Percentiles rank a stretch among this genome's conserved stretches.
phyloP scores from a whole-genome alignment of 2,329 filamentous ascomycete genomes.

The Fonsecaea multimorphosa region DNA sequence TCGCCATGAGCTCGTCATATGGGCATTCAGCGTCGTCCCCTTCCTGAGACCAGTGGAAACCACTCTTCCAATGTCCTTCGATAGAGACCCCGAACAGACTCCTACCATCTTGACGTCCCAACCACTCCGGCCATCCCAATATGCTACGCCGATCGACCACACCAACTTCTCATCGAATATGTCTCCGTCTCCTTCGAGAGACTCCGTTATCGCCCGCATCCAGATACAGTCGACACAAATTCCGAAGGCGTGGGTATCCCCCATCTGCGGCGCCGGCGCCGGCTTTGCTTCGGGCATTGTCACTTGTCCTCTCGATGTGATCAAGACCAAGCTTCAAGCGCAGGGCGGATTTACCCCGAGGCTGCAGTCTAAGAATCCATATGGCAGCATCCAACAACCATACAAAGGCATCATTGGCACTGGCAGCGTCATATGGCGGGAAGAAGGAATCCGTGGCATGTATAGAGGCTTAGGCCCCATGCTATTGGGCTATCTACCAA shows the following conservation, averaged over 20 bases:
- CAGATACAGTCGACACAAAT: constrained; percentile 55
- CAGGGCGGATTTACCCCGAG: constrained; percentile 78
- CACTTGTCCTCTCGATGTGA: constrained; percentile 96
- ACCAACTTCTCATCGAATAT: constrained; percentile 39
- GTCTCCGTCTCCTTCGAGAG: constrained; percentile 38
- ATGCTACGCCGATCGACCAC: constrained; percentile 40
- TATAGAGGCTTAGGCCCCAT: constrained; percentile 95
- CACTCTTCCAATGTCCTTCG: constrained; percentile 38
- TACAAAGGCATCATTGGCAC: constrained; percentile 91
- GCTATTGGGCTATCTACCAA: constrained; percentile 92
- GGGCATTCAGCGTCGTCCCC: constrained; percentile 14
- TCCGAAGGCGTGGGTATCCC: constrained; percentile 70
- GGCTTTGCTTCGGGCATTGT: constrained; percentile 93
- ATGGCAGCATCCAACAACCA: constrained; percentile 58
- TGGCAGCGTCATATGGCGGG: constrained; percentile 79
- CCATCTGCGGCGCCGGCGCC: constrained; percentile 83
- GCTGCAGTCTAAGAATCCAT: constrained; percentile 48
- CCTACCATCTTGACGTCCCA: constrained; percentile 35
- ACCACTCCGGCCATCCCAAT: constrained; percentile 27
- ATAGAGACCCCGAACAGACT: constrained; percentile 34
- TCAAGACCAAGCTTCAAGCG: constrained; percentile 97
- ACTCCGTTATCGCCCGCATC: constrained; percentile 45
- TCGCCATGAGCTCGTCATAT: constrained; percentile 34
- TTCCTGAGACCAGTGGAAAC: constrained; percentile 8
- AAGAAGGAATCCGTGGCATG: constrained; percentile 88